Evolutionary conservation across 176 grass and related monocot species (phyloP).

Genomic region (Chrysopogon serrulatus): DNA sequence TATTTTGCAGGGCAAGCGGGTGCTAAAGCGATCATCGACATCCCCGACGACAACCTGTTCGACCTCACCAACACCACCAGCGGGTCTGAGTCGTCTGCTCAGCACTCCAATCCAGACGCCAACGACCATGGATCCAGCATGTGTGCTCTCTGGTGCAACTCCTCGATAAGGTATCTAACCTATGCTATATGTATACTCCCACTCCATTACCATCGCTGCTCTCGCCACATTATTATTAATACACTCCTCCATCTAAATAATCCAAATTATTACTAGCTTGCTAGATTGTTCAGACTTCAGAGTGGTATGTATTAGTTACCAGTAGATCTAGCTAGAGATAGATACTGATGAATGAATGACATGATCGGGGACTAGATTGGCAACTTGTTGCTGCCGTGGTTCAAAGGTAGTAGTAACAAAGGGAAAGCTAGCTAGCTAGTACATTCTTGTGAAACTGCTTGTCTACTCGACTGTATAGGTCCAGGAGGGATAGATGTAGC

Average conservation of each 20-base stretch:
- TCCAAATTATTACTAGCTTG: too few species aligned
- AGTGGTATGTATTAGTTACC: too few species aligned
- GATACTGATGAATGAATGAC: neutral
- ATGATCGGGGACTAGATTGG: neutral
- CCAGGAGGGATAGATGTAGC: neutral
- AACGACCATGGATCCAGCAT: constrained; percentile 45
- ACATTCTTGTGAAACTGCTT: neutral
- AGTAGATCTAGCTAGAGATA: neutral
- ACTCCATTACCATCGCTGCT: too few species aligned
- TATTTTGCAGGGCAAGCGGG: constrained; percentile 47
- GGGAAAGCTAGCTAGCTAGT: neutral
- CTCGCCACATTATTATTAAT: neutral
- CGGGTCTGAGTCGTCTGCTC: constrained; percentile 70
- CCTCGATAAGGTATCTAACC: constrained; percentile 70
- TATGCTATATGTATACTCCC: too few species aligned
- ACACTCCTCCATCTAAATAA: neutral
- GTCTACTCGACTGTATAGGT: constrained; percentile 3
- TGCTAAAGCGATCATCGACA: constrained; percentile 44
- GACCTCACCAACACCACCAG: constrained; percentile 40
- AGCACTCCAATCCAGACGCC: constrained; percentile 34
- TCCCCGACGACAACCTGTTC: constrained; percentile 61
- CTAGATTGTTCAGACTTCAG: neutral
- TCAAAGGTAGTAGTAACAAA: constrained; percentile 2
- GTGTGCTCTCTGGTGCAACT: constrained; percentile 62
- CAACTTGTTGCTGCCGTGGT: neutral